Evolutionary conservation across 1,139 yeast genomes (phyloP).

Genomic region (Taphrina communis): DNA sequence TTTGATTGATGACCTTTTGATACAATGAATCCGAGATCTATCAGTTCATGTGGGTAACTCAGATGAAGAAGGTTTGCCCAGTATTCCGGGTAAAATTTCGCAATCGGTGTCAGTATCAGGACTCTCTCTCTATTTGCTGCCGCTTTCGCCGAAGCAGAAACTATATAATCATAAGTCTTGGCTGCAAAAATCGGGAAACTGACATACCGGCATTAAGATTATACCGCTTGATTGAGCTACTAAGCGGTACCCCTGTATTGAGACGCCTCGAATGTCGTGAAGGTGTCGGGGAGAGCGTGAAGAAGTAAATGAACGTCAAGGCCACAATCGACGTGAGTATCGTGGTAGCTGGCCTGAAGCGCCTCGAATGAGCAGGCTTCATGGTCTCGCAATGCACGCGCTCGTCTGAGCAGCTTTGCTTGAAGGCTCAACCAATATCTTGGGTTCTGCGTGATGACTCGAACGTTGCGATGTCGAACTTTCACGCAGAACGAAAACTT

Average conservation of each 20-base stretch:
- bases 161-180: background rate
- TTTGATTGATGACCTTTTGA: conserved; percentile 86
- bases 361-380: conserved; percentile 25
- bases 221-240: conserved; percentile 33
- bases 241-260: conserved; percentile 33
- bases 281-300: conserved; percentile 26
- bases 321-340: conserved; percentile 21
- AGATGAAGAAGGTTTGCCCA: conserved; percentile 81
- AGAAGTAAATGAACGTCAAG: conserved; percentile 30
- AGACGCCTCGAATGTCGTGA: conserved; percentile 14
- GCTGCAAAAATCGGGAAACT: background rate
- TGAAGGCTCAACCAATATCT: no score
- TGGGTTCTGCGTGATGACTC: no score
- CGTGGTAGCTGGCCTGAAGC: conserved; percentile 30
- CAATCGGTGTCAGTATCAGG: conserved; percentile 84
- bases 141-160: conserved; percentile 37
- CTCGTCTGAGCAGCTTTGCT: background rate
- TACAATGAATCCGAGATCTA: conserved; percentile 87
- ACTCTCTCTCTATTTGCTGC: conserved; percentile 72
- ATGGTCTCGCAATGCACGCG: background rate
- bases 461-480: no score
- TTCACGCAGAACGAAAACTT: no score
- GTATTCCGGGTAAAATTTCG: conserved; percentile 79
- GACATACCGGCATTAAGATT: conserved; percentile 27
- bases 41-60: conserved; percentile 79